Evolutionary conservation across 257 asterid species (phyloP).

Genomic region (Forsythia suspensa): DNA sequence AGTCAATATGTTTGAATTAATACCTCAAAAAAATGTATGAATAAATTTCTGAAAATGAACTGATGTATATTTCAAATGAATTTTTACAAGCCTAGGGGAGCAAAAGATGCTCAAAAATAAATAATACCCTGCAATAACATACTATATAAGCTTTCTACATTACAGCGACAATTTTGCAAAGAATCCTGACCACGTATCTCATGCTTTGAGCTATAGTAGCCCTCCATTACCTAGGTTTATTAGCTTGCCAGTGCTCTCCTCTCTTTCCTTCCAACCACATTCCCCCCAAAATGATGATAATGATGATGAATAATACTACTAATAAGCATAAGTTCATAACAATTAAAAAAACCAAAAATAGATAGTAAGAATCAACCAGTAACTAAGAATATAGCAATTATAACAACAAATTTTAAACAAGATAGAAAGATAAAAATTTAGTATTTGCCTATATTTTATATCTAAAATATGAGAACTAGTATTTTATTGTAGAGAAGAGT

Average conservation of each 20-base stretch:
- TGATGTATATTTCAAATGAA: background rate
- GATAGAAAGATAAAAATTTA: background rate
- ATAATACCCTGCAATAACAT: background rate
- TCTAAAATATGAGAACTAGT: background rate
- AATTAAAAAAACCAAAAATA: background rate
- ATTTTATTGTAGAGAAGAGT: slow-evolving; percentile 12
- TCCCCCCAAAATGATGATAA: background rate
- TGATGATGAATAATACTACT: background rate
- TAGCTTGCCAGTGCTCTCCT: background rate
- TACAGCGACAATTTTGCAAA: background rate
- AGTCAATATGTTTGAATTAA: background rate
- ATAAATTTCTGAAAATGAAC: background rate
- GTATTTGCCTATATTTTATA: background rate
- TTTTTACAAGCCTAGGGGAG: background rate
- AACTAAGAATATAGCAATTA: background rate
- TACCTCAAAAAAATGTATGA: background rate
- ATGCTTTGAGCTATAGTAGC: background rate
- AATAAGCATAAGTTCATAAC: background rate
- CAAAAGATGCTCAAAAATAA: background rate
- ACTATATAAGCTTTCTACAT: background rate
- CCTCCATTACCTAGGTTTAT: background rate
- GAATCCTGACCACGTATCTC: background rate
- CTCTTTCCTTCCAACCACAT: background rate
- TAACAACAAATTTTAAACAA: background rate
- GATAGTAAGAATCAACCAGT: background rate